phyloP scores from a whole-genome alignment of 192 early-diverging fungal genomes.

The Umbelopsis sp. region DNA sequence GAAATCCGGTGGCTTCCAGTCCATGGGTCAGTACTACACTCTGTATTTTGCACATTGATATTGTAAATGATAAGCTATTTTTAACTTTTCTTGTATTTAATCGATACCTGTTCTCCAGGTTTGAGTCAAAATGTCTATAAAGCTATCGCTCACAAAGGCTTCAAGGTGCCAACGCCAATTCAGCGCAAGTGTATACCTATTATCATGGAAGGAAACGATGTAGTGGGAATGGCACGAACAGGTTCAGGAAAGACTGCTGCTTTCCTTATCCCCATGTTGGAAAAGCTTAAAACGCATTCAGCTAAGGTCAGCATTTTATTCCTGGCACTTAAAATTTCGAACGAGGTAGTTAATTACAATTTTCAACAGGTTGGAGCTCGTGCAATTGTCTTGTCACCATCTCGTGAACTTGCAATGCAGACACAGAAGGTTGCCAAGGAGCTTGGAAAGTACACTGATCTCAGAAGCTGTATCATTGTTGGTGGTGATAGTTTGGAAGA shows the following conservation, averaged over 20 bases:
- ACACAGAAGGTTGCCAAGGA: slow-evolving; percentile 95
- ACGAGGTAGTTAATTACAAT: too few species aligned
- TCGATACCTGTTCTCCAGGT: slow-evolving; percentile 45
- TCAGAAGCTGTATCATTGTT: slow-evolving; percentile 85
- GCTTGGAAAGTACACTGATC: slow-evolving; percentile 89
- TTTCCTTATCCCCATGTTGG: slow-evolving; percentile 82
- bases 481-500: slow-evolving; percentile 98
- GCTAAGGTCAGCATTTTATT: slow-evolving; percentile 59
- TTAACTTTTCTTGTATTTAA: too few species aligned
- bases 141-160: slow-evolving; percentile 90
- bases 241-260: slow-evolving; percentile 95
- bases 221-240: slow-evolving; percentile 98
- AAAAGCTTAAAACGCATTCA: slow-evolving; percentile 85
- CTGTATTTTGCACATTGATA: too few species aligned
- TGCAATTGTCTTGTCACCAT: slow-evolving; percentile 87
- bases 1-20: slow-evolving; percentile 97
- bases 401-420: slow-evolving; percentile 95
- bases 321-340: background rate
- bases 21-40: slow-evolving; percentile 68
- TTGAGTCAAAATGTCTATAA: slow-evolving; percentile 82
- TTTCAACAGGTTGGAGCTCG: slow-evolving; percentile 61
- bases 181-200: slow-evolving; percentile 95
- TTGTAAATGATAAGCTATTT: too few species aligned
- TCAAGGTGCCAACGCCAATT: slow-evolving; percentile 98
- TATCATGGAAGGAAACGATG: slow-evolving; percentile 88